Conservation (phyloP, 495 filamentous ascomycete genomes). For the Hypoxylon crocopeplum region DNA sequence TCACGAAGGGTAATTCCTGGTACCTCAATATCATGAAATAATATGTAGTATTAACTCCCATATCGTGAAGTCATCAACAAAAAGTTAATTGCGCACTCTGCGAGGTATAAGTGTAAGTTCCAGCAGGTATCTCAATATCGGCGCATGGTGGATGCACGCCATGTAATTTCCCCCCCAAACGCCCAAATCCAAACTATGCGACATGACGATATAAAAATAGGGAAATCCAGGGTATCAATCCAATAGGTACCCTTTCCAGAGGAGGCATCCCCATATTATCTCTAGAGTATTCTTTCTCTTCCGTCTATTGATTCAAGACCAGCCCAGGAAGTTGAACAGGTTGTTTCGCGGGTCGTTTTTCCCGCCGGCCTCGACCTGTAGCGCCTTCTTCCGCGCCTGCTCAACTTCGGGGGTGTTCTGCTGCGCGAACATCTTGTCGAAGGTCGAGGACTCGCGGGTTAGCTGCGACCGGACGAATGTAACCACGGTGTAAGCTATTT, state of each 20-base stretch:
- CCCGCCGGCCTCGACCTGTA: conserved; percentile 44
- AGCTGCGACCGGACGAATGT: conserved; percentile 44
- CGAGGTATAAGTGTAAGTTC: conserved; percentile 18
- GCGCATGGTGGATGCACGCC: conserved; percentile 6
- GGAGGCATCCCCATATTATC: conserved; percentile 1
- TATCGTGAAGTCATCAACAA: no score
- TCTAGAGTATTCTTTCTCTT: conserved; percentile 1
- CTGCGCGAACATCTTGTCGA: conserved; percentile 50
- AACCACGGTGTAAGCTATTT: conserved; percentile 41
- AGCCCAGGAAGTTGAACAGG: conserved; percentile 47
- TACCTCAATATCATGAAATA: no score
- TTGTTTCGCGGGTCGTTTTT: conserved; percentile 50
- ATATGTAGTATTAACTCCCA: no score
- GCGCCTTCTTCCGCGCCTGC: conserved; percentile 35
- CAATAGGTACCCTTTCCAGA: conserved; percentile 7
- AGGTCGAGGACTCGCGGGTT: conserved; percentile 36
- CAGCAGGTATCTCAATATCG: conserved; percentile 16
- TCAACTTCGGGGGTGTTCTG: conserved; percentile 49
- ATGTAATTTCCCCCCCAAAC: conserved; percentile 21
- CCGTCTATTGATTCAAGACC: conserved; percentile 28
- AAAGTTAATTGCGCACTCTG: conserved; percentile 9
- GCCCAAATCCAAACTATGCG: conserved; percentile 33
- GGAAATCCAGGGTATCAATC: not conserved
- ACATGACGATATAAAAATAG: conserved; percentile 11
- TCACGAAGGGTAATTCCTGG: no score